Evolutionary conservation across 176 grass and related monocot species (phyloP).

Genomic region (Bothriochloa decipiens): DNA sequence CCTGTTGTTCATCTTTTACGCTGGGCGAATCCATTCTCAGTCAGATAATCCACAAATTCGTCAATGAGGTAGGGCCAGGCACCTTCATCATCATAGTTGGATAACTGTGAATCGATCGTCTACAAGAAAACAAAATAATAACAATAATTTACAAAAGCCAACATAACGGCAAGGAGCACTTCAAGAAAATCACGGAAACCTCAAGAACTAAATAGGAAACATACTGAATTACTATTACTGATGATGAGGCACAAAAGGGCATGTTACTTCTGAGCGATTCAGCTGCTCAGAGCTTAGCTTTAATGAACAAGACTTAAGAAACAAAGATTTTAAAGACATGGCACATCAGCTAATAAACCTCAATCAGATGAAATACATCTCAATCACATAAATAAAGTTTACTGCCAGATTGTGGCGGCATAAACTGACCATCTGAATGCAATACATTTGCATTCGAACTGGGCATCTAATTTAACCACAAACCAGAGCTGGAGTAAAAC

Average conservation of each 20-base stretch:
- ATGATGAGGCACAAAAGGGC: background rate
- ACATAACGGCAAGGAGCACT: background rate
- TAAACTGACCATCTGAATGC: background rate
- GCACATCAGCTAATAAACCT: background rate
- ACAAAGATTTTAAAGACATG: background rate
- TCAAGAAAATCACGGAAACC: background rate
- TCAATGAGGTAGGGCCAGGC: slow-evolving; percentile 99
- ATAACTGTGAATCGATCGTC: slow-evolving; percentile 86
- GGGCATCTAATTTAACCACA: background rate
- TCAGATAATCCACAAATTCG: slow-evolving; percentile 96
- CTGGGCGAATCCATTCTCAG: slow-evolving; percentile 75
- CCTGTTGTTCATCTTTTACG: slow-evolving; percentile 50
- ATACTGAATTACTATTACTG: background rate
- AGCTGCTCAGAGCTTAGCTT: background rate
- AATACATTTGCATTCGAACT: slow-evolving; percentile 9
- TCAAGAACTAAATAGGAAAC: background rate
- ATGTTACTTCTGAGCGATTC: background rate
- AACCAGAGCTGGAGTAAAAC: background rate
- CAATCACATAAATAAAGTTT: background rate
- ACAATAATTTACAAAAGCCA: background rate
- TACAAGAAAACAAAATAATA: slow-evolving; percentile 33
- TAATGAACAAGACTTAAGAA: background rate
- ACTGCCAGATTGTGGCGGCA: background rate
- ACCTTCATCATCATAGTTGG: slow-evolving; percentile 93
- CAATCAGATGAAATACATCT: background rate